Evolutionary conservation across 1,139 yeast genomes (phyloP).

Genomic region (Yamadazyma triangularis): DNA sequence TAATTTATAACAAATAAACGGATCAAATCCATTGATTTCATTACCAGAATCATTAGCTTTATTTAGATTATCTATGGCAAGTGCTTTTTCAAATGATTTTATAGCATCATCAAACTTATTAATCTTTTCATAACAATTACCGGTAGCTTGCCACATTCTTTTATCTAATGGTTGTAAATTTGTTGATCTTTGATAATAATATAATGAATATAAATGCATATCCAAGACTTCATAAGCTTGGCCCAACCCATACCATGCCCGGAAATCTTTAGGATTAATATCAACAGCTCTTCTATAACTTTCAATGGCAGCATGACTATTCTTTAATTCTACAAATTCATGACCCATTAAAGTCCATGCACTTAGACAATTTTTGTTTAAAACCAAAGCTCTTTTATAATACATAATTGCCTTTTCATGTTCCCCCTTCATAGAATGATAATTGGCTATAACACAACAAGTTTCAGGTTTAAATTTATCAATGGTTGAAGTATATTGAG

Average conservation of each 20-base stretch:
- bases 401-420: slow-evolving; percentile 94
- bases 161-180: slow-evolving; percentile 84
- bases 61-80: slow-evolving; percentile 39
- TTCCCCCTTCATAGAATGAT: slow-evolving; percentile 85
- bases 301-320: slow-evolving; percentile 97
- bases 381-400: slow-evolving; percentile 81
- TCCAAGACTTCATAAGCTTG: slow-evolving; percentile 97
- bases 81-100: slow-evolving; percentile 53
- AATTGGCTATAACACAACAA: slow-evolving; percentile 91
- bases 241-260: slow-evolving; percentile 99
- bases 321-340: slow-evolving; percentile 93
- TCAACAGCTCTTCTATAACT: slow-evolving; percentile 92
- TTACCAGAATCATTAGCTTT: slow-evolving; percentile 1
- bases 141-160: slow-evolving; percentile 96
- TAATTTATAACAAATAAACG: slow-evolving; percentile 58
- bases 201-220: slow-evolving; percentile 89
- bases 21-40: slow-evolving; percentile 24
- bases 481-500: slow-evolving; percentile 77
- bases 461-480: slow-evolving; percentile 93
- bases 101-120: slow-evolving; percentile 65
- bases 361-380: slow-evolving; percentile 75
- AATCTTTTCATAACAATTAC: slow-evolving; percentile 81
- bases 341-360: slow-evolving; percentile 99
- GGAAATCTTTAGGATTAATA: slow-evolving; percentile 80
- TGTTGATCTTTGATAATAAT: slow-evolving; percentile 90